These are phyloP conservation scores for Capsicum pubescens DNA, from an alignment of 257 asterid genomes.

Conservation along the genomic window DNA sequence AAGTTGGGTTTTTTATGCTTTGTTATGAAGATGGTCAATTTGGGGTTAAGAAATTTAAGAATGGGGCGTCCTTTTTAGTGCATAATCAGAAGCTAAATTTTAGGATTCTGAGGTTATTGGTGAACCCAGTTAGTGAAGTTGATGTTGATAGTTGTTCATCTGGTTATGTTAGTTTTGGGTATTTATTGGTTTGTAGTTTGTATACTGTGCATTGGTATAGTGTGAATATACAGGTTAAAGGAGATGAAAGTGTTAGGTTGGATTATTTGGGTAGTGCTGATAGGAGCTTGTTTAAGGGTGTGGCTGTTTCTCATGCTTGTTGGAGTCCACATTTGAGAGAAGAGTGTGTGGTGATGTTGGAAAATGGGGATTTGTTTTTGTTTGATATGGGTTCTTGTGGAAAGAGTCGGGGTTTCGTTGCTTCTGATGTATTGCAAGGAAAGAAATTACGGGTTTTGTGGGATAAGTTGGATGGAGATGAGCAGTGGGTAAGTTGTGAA, in stretches of 20 bases:
- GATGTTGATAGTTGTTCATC: slow-evolving; percentile 15
- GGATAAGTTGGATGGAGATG: slow-evolving; percentile 39
- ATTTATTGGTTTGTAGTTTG: slow-evolving; percentile 62
- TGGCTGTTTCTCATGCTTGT: slow-evolving; percentile 57
- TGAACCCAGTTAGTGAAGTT: slow-evolving; percentile 42
- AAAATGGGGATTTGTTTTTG: slow-evolving; percentile 67
- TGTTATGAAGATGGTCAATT: slow-evolving; percentile 41
- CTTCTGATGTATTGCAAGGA: slow-evolving; percentile 28
- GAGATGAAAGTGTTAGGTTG: slow-evolving; percentile 35
- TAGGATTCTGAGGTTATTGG: slow-evolving; percentile 53
- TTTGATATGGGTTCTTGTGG: slow-evolving; percentile 56
- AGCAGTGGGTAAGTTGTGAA: slow-evolving; percentile 65
- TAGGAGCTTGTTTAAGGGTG: slow-evolving; percentile 49
- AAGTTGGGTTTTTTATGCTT: slow-evolving; percentile 61
- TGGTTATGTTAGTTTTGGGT: slow-evolving; percentile 46
- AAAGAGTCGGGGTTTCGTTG: slow-evolving; percentile 27
- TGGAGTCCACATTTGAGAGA: slow-evolving; percentile 86
- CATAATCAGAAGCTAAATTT: slow-evolving; percentile 44
- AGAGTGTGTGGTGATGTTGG: slow-evolving; percentile 75
- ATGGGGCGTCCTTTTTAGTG: slow-evolving; percentile 31
- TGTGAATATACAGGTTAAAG: slow-evolving; percentile 33
- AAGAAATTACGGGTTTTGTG: slow-evolving; percentile 49
- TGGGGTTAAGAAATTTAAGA: slow-evolving; percentile 33
- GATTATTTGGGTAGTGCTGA: slow-evolving; percentile 56
- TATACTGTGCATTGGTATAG: slow-evolving; percentile 74